phyloP scores from a whole-genome alignment of 179 eudicot species.

The Vitellaria paradoxa region DNA sequence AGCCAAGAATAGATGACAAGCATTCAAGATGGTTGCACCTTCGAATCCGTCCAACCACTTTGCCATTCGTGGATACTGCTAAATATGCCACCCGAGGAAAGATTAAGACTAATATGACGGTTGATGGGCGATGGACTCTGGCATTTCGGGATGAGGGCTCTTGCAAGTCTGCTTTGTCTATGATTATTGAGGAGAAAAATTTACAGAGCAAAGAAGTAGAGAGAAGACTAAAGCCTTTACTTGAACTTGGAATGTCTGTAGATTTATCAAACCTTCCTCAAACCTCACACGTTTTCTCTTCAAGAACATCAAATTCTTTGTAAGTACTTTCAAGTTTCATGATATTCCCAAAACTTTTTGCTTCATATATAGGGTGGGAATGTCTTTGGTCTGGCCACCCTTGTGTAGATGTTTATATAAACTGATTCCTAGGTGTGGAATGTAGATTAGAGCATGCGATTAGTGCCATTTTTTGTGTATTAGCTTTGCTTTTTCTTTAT shows the following conservation, averaged over 20 bases:
- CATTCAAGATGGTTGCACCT: slow-evolving; percentile 90
- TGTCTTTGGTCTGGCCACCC: slow-evolving; percentile 11
- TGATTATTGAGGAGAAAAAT: slow-evolving; percentile 56
- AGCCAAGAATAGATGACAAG: slow-evolving; percentile 88
- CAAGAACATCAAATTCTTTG: slow-evolving; percentile 15
- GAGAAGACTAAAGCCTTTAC: slow-evolving; percentile 61
- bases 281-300: slow-evolving; percentile 12
- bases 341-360: neutral
- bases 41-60: slow-evolving; percentile 76
- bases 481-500: no score
- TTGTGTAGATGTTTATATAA: slow-evolving; percentile 16
- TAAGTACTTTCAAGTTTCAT: slow-evolving; percentile 7
- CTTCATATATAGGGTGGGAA: slow-evolving; percentile 13
- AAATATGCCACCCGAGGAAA: slow-evolving; percentile 38
- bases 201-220: slow-evolving; percentile 60
- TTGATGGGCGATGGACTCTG: slow-evolving; percentile 95
- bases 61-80: slow-evolving; percentile 44
- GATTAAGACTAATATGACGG: slow-evolving; percentile 53
- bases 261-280: slow-evolving; percentile 22
- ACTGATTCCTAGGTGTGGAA: slow-evolving; percentile 19
- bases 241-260: slow-evolving; percentile 33
- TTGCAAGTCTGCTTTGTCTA: slow-evolving; percentile 65
- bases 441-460: neutral
- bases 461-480: neutral
- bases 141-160: slow-evolving; percentile 80